Evolutionary conservation across 345 rosid genomes (phyloP), one percentile per base, ranked within the genome.

Genomic region (Salix viminalis): DNA sequence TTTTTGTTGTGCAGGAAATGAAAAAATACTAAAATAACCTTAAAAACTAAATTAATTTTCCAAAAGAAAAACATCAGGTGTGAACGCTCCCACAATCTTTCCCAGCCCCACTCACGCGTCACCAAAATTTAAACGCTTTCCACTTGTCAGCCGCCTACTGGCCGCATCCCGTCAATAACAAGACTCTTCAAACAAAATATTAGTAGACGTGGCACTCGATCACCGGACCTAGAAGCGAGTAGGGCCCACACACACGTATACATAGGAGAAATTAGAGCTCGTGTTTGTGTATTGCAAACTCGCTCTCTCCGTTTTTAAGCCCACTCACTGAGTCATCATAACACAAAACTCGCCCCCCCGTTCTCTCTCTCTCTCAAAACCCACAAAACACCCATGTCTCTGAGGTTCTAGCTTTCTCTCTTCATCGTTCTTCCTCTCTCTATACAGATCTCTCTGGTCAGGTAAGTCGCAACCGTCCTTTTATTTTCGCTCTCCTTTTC

Each of bases 381-480:
- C 66, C 23, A 21, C 21, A 7, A 12, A 71, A 6, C 66, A 30
- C 21, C 39, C 39, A 52, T 16, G 14, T 5, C 32, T 41, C 24
- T 60, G 79, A 41, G 83, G 79, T 80, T 80, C 71, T 70, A 75
- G 72, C 30, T 30, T 9, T 36, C 73, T 39, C 67, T 39, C 39
- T 37, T 50, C 48, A 1, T n/a, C 77, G 3, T 30, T 28, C 67
- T 37, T 10, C 34, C 46, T 74, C 69, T 34, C 23, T 30, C 34
- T 64, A n/a, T 62, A 56, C 61, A 62, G 83, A 79, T 83, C 78
- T 79, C 74, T 44, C 71, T 44, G 48, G 58, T 65, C 74, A 77
- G 83, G 85, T 83, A 70, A 73, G 67, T 82, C 81, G 74, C 69
- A 69, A 34, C 26, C 80, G 21, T 46, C 3, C 64, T 10, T 77